Base-by-base conservation (phyloP, 2,329 filamentous ascomycete species). In the Dothistroma septosporum region DNA sequence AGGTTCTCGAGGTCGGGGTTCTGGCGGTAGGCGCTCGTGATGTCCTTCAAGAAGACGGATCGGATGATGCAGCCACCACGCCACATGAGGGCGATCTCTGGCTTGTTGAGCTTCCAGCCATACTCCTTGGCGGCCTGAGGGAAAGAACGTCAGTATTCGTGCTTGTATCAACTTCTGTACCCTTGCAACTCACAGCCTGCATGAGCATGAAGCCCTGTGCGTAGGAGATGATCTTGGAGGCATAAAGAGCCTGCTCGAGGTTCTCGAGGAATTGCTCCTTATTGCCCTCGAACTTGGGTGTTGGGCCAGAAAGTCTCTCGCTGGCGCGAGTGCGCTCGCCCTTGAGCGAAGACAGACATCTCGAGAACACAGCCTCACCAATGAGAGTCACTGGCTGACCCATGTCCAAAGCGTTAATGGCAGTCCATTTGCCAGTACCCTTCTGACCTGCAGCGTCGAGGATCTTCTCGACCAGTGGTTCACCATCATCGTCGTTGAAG, bases 181-280 rank as follows among this genome's bases (percentile, higher is more conserved):
- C n/a, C 10, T 28, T 22, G 41, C 3, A 24, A 78, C 87, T 79
- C 80, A 92, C 91, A 82, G 96, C 89, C 83, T 97, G 93, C 86
- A 99, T 97, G 75, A 99, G 86, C 93, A 97, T 97, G 87, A 99
- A 99, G 77, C 94, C 94, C 83, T 99, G 94, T 68, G 94, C 92
- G 78, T 99, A 99, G 21, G 94, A 99, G 80, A 99, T 97, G 77
- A 99, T 99, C 90, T 99, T 99, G 75, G 93, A 97, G 69, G 94
- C 94, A 77, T 99, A 99, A 64, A 99, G 87, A 70, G 93, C 94
- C 84, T 99, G 94, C 85, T 99, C 94, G 56, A 99, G 90, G 79
- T 99, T 92, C 70, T 91, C 90, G 70, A 99, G 87, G 86, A 97
- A 96, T 78, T 92, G 85, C 78, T 91, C 83, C 85, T 90, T 92